These are phyloP conservation scores for Coemansia biformis DNA, from an alignment of 192 early-diverging fungal genomes.

Conservation along the genomic window DNA sequence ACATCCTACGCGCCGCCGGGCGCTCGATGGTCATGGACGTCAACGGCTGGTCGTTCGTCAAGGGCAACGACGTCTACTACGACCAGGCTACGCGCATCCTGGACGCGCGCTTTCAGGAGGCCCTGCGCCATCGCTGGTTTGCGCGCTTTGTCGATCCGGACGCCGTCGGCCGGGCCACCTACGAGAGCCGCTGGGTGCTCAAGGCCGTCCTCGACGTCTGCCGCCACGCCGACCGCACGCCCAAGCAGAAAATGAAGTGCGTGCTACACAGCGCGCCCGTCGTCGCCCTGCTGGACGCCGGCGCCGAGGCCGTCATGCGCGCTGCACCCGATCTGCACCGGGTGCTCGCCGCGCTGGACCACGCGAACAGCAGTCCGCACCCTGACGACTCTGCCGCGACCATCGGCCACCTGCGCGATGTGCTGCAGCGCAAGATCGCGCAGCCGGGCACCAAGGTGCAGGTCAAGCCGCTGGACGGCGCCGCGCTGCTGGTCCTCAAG, in stretches of 20 bases:
- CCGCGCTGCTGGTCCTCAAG: conserved; percentile 90
- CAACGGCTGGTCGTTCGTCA: conserved; percentile 99
- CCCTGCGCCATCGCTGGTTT: conserved; percentile 55
- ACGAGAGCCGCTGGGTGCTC: conserved; percentile 83
- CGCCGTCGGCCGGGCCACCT: conserved; percentile 33
- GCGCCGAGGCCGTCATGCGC: conserved; percentile 78
- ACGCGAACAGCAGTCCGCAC: conserved; percentile 48
- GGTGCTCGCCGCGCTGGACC: conserved; percentile 63
- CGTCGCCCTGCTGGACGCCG: conserved; percentile 61
- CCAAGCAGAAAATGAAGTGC: conserved; percentile 97
- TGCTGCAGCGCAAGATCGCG: conserved; percentile 73
- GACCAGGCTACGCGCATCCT: conserved; percentile 75
- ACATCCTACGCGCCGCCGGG: conserved; percentile 75
- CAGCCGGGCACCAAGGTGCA: conserved; percentile 91
- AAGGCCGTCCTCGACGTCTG: conserved; percentile 92
- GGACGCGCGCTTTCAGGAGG: conserved; percentile 69
- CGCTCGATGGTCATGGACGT: conserved; percentile 93
- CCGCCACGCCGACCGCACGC: conserved; percentile 92
- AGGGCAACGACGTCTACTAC: conserved; percentile 91
- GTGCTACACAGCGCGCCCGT: conserved; percentile 68
- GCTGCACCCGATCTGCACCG: conserved; percentile 46
- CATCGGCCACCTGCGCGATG: conserved; percentile 63
- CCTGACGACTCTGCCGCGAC: conserved; percentile 37
- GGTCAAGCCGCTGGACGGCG: conserved; percentile 67
- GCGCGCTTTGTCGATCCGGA: conserved; percentile 57